Evolutionary conservation across 1,139 yeast species (phyloP), one percentile per base, ranked within the genome.

Genomic region (Yamadazyma atlantica): DNA sequence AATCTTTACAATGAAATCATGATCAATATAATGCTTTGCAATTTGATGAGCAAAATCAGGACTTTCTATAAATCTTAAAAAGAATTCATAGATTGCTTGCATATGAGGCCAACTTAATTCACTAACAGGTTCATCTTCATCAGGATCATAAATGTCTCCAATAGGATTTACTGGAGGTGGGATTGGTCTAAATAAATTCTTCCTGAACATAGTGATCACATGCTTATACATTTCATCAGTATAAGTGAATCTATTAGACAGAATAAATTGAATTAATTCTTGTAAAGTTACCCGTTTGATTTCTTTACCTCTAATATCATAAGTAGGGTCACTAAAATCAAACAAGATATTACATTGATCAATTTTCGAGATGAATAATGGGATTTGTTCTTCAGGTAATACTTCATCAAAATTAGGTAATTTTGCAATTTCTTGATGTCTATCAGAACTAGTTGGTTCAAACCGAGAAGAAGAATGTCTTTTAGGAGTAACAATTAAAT

Each of bases 51-150:
- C 88, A 59, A 94, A 92, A 63, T 90, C 97, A 4, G 96, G 95
- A 47, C 92, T 82, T 63, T 92, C 98, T 45, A 92, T 84, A 63
- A 92, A 92, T 53, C 96, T 73, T 45, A 94, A 69, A 58, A 92
- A 92, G 55, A 92, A 88, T 60, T 92, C 97, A 65, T 94, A 92
- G 31, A 90, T 95, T 31, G 90, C 79, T 63, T 88, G 95, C 97
- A 94, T 92, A 60, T 92, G 99, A 4, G 98, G 96, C 99, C 99
- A 92, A 4, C 97, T 92, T 44, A 92, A 80, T 58, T 94, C 98
- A 54, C 82, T 81, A 30, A 92, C 95, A 1, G 97, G 97, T 63
- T 92, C 99, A 64, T 92, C 98, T 65, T 92, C 99, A 66, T 92
- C 98, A 0, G 99, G 98, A 54, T 94, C 98, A 60, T 78, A 94